Conservation (phyloP, 2,329 filamentous ascomycete genomes). For the Aspergillus pseudoterreus region DNA sequence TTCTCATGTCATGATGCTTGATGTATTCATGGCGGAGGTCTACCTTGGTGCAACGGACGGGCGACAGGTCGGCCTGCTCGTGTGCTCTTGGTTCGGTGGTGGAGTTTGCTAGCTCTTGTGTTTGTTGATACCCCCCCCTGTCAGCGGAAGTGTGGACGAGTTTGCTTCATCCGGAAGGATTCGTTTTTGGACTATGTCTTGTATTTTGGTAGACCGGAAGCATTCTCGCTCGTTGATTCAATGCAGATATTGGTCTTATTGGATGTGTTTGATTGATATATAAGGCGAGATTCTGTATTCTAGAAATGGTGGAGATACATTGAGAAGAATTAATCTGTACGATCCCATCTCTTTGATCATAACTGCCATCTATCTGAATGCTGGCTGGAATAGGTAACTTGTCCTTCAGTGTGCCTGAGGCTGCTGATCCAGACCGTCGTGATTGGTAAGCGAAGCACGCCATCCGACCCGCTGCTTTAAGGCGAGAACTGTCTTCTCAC, state of each 20-base stretch:
- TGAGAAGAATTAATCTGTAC: too few species aligned
- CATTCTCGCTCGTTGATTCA: constrained; percentile 12
- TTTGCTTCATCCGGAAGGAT: constrained; percentile 11
- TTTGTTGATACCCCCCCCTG: constrained; percentile 25
- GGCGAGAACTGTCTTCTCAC: constrained; percentile 10
- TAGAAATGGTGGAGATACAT: too few species aligned
- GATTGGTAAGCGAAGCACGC: constrained; percentile 36
- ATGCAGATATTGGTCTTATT: constrained; percentile 13
- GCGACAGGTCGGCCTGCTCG: not conserved
- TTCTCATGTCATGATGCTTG: constrained; percentile 7
- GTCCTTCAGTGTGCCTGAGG: constrained; percentile 10
- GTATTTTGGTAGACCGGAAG: constrained; percentile 17
- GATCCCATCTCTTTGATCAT: too few species aligned
- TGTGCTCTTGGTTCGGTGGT: constrained; percentile 8
- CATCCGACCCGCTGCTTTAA: constrained; percentile 20
- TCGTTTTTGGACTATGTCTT: constrained; percentile 6
- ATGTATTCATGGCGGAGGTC: constrained; percentile 9
- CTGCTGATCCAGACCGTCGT: constrained; percentile 20
- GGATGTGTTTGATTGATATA: too few species aligned
- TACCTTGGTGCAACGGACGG: constrained; percentile 1
- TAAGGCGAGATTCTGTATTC: too few species aligned
- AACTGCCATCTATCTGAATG: too few species aligned
- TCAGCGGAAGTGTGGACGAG: constrained; percentile 21
- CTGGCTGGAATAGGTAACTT: not conserved
- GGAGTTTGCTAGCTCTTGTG: constrained; percentile 15